Base-by-base conservation (phyloP, 108 stramenopile species). In the Fragilaria radians region DNA sequence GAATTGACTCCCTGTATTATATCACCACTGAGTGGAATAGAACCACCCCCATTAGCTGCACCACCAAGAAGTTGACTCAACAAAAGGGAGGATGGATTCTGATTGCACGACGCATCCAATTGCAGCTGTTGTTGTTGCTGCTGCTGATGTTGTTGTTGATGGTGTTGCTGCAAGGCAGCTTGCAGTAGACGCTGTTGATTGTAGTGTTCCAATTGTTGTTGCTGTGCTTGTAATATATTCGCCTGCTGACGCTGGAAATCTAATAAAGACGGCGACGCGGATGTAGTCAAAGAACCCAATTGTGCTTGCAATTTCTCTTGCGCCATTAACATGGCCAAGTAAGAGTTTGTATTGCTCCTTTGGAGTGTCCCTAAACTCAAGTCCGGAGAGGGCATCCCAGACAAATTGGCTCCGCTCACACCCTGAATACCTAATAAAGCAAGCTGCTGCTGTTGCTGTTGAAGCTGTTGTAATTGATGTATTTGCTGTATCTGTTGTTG, bases 401-500 rank as follows among this genome's bases (percentile, higher is more conserved):
- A 18, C 18, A 18, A 18, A 52, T 27, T 17, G 24, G 22, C 18
- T 22, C 2, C 1, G 52, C 24, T 3, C 1, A 27, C 11, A 22
- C 27, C 52, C 3, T 3, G 52, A 22, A 26, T 18, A 1, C 17
- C 22, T 3, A 3, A 17, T 18, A 27, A 23, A 27, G 52, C 24
- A 18, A 26, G 32, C 32, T 57, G 55, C 32, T 32, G 32, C 55
- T 32, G 32, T 57, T 52, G 52, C 14, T 42, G 36, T 26, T 27
- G 18, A 3, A 18, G 24, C 18, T 24, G 24, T 23, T 3, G 3
- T 27, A 18, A 2, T 7, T 4, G 31, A 31, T 32, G 34, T 2
- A 32, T 29, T 19, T 34, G 55, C 24, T 57, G 55, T 34, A 55
- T 9, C 28, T 55, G 54, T 17, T 9, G 28, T 28, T 55, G 54